Evolutionary conservation across 1,284 basidiomycete genomes (phyloP), one percentile per base, ranked within the genome.

Genomic region (Cutaneotrichosporon sp.): DNA sequence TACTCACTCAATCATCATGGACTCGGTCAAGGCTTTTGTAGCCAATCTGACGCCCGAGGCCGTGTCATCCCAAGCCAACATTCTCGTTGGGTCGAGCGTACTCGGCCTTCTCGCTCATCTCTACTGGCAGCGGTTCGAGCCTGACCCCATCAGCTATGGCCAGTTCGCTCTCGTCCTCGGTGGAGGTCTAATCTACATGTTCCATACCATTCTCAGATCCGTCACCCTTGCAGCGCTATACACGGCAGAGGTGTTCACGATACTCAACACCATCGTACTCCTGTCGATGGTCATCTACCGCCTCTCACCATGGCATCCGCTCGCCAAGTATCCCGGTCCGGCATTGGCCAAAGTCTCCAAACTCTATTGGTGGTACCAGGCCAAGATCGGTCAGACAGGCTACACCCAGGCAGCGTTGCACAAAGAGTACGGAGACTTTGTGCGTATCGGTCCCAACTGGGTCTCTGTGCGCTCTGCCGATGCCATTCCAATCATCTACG

Each of bases 391-490:
- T 3, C 50, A 56, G 58, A 63, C 62, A 11, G 62, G 62, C 13
- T 63, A 59, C 62, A 63, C 51, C 2, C 62, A 63, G 34, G 57
- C 57, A 4, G 32, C 32, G 38, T 57, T 63, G 51, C 62, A 63
- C 52, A 49, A 56, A 10, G 11, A 56, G 52, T 63, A 63, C 62
- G 30, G 55, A 42, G 62, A 63, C 46, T 84, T 92, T 60, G 89
- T 93, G n/a, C 89, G 92, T 68, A 82, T 95, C 64, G 90, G 91
- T 0, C 92, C 92, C 0, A 92, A 93, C 76, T 90, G 93, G 73
- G 81, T 93, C 21, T 92, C 90, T 4, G 84, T 95, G 61, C 86
- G 90, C 18, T 88, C 92, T 73, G 89, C 90, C 0, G 86, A 86
- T 0, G 91, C 90, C 0, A 84, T 93, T 14, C 85, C 85, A 61